Evolutionary conservation across 2,329 filamentous ascomycete species (phyloP).

Genomic region (Purpureocillium takamizusanense): DNA sequence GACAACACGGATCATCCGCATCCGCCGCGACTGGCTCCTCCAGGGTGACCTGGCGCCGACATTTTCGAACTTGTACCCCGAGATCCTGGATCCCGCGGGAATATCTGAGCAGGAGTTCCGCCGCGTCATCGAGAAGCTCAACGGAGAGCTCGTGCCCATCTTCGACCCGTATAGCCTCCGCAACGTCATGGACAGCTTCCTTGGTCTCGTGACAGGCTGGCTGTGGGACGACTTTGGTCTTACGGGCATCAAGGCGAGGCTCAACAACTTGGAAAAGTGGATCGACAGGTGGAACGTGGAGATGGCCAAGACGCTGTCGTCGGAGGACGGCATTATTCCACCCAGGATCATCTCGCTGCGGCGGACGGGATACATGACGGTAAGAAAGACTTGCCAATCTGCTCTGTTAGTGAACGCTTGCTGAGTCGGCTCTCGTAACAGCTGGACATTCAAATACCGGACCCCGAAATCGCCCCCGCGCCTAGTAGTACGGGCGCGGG

Average conservation of each 20-base stretch:
- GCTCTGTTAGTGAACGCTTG: no score
- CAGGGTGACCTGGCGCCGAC: slow-evolving; percentile 85
- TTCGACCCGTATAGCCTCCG: slow-evolving; percentile 71
- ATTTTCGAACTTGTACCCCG: slow-evolving; percentile 91
- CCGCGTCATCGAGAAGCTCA: slow-evolving; percentile 70
- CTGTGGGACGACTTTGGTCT: slow-evolving; percentile 86
- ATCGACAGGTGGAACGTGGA: slow-evolving; percentile 80
- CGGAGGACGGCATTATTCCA: slow-evolving; percentile 39
- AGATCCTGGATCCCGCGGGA: slow-evolving; percentile 80
- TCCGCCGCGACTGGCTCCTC: slow-evolving; percentile 85
- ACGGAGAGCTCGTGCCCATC: slow-evolving; percentile 63
- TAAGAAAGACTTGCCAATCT: slow-evolving; percentile 37
- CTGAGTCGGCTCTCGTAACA: slow-evolving; percentile 21
- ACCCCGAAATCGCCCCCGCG: slow-evolving; percentile 58
- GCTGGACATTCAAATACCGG: slow-evolving; percentile 75
- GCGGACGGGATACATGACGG: slow-evolving; percentile 79
- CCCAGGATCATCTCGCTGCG: slow-evolving; percentile 73
- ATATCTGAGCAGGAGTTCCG: slow-evolving; percentile 83
- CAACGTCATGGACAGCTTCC: slow-evolving; percentile 69
- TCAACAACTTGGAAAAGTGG: slow-evolving; percentile 67
- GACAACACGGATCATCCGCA: slow-evolving; percentile 81
- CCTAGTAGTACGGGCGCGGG: slow-evolving; percentile 32
- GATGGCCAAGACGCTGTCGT: slow-evolving; percentile 46
- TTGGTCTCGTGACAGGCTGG: slow-evolving; percentile 84
- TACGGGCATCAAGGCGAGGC: slow-evolving; percentile 62